Evolutionary conservation across 1,139 yeast species (phyloP).

Genomic region (Hemisphaericaspora lyxosophila): DNA sequence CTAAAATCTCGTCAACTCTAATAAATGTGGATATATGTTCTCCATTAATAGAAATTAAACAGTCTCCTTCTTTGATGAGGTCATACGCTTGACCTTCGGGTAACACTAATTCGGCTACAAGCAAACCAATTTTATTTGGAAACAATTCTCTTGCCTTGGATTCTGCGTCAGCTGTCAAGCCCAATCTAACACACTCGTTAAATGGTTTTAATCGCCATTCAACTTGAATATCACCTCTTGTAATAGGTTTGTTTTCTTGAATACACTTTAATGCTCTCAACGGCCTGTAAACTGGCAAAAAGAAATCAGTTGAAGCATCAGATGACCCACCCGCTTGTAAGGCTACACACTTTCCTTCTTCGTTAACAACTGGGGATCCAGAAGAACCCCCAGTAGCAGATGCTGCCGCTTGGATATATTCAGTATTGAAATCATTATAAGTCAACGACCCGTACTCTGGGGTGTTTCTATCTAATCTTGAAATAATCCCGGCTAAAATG

Average conservation of each 20-base stretch:
- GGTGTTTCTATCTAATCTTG: conserved; percentile 88
- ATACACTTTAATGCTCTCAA: conserved; percentile 76
- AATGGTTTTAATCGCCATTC: conserved; percentile 87
- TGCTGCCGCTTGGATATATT: conserved; percentile 95
- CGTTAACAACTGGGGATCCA: conserved; percentile 92
- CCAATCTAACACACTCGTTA: conserved; percentile 87
- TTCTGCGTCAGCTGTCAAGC: conserved; percentile 76
- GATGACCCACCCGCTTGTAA: conserved; percentile 93
- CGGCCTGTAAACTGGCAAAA: conserved; percentile 82
- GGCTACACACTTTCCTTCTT: conserved; percentile 86
- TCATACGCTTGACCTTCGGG: conserved; percentile 88
- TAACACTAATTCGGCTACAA: conserved; percentile 80
- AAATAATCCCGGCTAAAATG: conserved; percentile 84
- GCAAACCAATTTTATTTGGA: conserved; percentile 76
- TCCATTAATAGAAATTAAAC: conserved; percentile 71
- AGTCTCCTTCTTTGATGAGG: conserved; percentile 80
- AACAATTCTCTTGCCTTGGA: conserved; percentile 62
- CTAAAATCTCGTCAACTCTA: conserved; percentile 82
- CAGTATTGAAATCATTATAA: conserved; percentile 94
- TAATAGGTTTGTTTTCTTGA: conserved; percentile 56
- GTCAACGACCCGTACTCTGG: conserved; percentile 89
- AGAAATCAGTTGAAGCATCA: conserved; percentile 91
- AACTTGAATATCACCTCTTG: conserved; percentile 84
- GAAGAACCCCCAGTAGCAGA: conserved; percentile 94
- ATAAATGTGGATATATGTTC: conserved; percentile 67